Conservation (phyloP, 139 green algal genomes). For the Micromonas pusilla region DNA sequence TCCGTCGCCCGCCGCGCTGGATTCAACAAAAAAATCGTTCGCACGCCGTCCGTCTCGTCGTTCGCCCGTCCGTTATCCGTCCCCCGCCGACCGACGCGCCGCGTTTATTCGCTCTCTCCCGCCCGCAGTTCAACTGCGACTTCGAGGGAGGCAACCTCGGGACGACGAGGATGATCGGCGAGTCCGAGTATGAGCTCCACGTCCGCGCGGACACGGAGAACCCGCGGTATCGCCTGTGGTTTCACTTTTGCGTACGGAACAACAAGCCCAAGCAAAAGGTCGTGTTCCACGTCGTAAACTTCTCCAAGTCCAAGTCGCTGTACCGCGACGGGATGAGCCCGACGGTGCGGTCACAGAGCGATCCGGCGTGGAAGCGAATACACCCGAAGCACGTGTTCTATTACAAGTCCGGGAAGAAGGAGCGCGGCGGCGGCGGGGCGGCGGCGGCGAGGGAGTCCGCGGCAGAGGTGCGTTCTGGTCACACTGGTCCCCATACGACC, state of each 20-base stretch:
- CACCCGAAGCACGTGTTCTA: not conserved
- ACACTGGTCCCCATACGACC: too few species aligned
- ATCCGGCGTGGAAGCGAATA: not conserved
- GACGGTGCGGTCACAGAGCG: not conserved
- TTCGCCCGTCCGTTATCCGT: too few species aligned
- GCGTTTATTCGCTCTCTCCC: too few species aligned
- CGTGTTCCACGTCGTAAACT: not conserved
- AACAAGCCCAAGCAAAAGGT: not conserved
- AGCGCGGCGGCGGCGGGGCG: too few species aligned
- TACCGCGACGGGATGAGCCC: conserved; percentile 9
- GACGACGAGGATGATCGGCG: not conserved
- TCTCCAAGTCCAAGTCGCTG: not conserved
- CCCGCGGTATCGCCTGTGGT: not conserved
- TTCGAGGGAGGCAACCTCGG: conserved; percentile 8
- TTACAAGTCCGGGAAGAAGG: not conserved
- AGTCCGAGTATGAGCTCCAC: not conserved
- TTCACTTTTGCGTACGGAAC: not conserved
- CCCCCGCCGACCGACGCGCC: too few species aligned
- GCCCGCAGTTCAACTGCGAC: not conserved
- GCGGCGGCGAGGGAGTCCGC: too few species aligned
- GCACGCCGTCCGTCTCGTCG: too few species aligned
- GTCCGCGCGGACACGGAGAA: not conserved
- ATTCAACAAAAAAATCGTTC: too few species aligned
- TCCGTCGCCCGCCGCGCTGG: too few species aligned
- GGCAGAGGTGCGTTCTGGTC: too few species aligned